Conservation (phyloP, 2,329 filamentous ascomycete species). For the Cryphonectria japonica region DNA sequence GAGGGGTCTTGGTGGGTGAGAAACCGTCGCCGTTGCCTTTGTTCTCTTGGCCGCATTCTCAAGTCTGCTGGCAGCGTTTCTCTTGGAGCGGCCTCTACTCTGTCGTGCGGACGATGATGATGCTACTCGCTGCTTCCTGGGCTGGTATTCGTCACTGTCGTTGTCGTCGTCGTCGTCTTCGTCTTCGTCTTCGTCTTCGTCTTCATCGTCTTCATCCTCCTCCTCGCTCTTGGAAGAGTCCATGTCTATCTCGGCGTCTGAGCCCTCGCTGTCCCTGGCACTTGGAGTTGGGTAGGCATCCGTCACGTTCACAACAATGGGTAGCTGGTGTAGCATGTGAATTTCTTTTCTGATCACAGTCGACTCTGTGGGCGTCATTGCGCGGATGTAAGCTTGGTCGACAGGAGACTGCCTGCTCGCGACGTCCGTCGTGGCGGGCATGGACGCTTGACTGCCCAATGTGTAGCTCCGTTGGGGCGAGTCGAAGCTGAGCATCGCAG, state of each 20-base stretch:
- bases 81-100: constrained; percentile 33
- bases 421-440: constrained; percentile 32
- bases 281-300: constrained; percentile 26
- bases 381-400: constrained; percentile 28
- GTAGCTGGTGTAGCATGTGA: constrained; percentile 3
- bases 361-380: constrained; percentile 36
- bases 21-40: constrained; percentile 19
- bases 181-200: constrained; percentile 6
- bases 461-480: constrained; percentile 36
- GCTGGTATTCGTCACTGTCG: constrained; percentile 13
- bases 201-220: constrained; percentile 20
- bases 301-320: background rate
- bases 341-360: constrained; percentile 24
- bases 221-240: constrained; percentile 17
- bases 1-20: constrained; percentile 22
- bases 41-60: constrained; percentile 21
- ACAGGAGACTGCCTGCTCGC: constrained; percentile 29
- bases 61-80: constrained; percentile 28
- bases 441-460: constrained; percentile 40
- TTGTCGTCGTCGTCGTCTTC: constrained; percentile 18
- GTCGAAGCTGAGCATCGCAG: constrained; percentile 33
- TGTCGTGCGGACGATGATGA: constrained; percentile 5
- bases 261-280: constrained; percentile 24
- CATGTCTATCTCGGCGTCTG: constrained; percentile 19
- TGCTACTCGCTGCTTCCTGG: constrained; percentile 10